Base-by-base conservation (phyloP, 176 grass and related monocot species). In the Musa beccarii region DNA sequence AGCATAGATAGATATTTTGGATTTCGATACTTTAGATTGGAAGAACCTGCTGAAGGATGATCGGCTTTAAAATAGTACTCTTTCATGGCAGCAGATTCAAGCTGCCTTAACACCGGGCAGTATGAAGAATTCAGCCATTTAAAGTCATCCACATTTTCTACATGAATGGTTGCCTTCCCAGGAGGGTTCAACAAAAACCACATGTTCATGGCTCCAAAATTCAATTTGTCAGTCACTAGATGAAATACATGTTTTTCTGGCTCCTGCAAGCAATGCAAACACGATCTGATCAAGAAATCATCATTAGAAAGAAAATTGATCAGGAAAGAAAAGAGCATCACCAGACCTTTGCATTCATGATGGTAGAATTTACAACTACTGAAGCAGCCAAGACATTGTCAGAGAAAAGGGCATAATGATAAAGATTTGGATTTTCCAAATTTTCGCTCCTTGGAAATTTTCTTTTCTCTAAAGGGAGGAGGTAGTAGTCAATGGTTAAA, bases 301-400 rank as follows among this genome's bases (percentile, higher is more conserved):
- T 51, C 21, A 57, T 56, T 0, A 54, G 34, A 56, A 56, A 15
- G 15, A 17, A 14, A 69, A 51, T 63, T 78, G 2, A 69, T 68
- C 21, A 23, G 20, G 29, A 74, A 55, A 63, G n/a, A 0, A 77
- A 70, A 50, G 53, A 52, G 22, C n/a, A 54, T 63, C 20, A 51
- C 16, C 2, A 49, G 1, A 89, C 87, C 80, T 89, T 85, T 15
- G 87, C 87, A 70, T 85, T 89, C 83, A 83, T 78, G 68, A 89
- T 80, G 54, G 87, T 85, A 85, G 87, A 83, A 63, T 89, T 89
- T 59, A 89, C 83, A 65, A 89, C 87, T 69, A 89, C 87, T 52
- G 87, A 89, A 83, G 87, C 87, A 80, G 87, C 87, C 77, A 89
- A 69, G 79, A 89, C 87, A 85, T 89, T 89, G 80, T 89, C 87